phyloP scores from a whole-genome alignment of 208 protist genomes.

The Trypanosoma mega region DNA sequence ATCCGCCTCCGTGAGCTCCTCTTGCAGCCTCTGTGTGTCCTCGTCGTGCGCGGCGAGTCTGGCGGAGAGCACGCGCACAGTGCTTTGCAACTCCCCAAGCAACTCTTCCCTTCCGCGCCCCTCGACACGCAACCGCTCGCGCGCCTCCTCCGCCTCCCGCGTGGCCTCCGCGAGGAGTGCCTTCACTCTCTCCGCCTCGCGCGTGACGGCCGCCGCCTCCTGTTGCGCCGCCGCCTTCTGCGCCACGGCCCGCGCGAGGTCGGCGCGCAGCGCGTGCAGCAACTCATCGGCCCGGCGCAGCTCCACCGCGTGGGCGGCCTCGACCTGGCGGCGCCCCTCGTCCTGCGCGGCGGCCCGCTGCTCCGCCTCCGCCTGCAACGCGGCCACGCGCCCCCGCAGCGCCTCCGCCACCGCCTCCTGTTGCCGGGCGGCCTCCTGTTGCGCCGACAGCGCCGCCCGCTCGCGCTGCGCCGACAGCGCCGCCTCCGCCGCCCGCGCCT shows the following conservation, averaged over 20 bases:
- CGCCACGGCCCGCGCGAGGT: neutral
- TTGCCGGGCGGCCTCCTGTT: slow-evolving; percentile 42
- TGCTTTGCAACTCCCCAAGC: slow-evolving; percentile 80
- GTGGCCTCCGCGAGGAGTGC: slow-evolving; percentile 60
- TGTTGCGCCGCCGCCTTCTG: slow-evolving; percentile 58
- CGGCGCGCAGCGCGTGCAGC: slow-evolving; percentile 61
- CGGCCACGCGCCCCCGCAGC: slow-evolving; percentile 22
- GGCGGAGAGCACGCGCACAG: slow-evolving; percentile 72
- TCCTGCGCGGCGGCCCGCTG: slow-evolving; percentile 30
- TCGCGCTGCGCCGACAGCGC: slow-evolving; percentile 31
- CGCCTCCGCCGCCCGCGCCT: slow-evolving; percentile 39
- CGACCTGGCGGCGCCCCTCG: slow-evolving; percentile 53
- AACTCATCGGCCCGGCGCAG: slow-evolving; percentile 77
- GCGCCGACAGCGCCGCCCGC: slow-evolving; percentile 1
- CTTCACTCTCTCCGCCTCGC: slow-evolving; percentile 45
- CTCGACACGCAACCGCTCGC: slow-evolving; percentile 66
- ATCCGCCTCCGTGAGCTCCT: slow-evolving; percentile 67
- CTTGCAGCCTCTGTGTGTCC: slow-evolving; percentile 65
- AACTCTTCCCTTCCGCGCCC: slow-evolving; percentile 69
- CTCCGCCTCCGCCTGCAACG: slow-evolving; percentile 43
- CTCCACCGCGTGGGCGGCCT: slow-evolving; percentile 41
- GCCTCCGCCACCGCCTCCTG: slow-evolving; percentile 42
- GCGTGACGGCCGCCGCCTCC: slow-evolving; percentile 48
- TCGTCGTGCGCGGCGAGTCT: slow-evolving; percentile 73
- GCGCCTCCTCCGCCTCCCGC: slow-evolving; percentile 51